These are phyloP conservation scores for Irpex sp. DNA, from an alignment of 1,284 basidiomycete genomes.

Conservation along the genomic window DNA sequence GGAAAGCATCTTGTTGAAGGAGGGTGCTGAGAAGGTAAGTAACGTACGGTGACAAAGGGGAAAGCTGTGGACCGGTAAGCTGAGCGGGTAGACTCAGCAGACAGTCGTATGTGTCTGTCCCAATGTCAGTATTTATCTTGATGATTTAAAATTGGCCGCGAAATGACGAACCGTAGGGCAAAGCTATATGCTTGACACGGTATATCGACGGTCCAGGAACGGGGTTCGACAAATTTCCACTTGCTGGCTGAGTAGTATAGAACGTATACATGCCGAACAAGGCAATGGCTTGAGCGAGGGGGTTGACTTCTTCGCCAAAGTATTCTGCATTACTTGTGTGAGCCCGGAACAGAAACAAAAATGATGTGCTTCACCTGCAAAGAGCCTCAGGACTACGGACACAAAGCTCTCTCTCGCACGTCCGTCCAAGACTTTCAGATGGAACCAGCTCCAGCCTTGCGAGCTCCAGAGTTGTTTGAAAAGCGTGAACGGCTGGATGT, in stretches of 20 bases:
- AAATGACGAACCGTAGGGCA: conserved; percentile 47
- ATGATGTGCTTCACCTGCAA: conserved; percentile 43
- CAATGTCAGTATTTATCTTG: conserved; percentile 2
- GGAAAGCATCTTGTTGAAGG: conserved; percentile 43
- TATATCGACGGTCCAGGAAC: conserved; percentile 36
- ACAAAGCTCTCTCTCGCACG: conserved; percentile 58
- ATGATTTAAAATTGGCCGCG: neutral
- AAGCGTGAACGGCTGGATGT: conserved; percentile 46
- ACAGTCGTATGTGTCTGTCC: conserved; percentile 46
- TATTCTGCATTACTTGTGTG: conserved; percentile 39
- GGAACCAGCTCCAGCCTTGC: conserved; percentile 67
- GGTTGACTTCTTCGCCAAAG: conserved; percentile 39
- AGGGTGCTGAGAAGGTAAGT: conserved; percentile 44
- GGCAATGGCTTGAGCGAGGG: conserved; percentile 47
- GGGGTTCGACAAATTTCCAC: conserved; percentile 33
- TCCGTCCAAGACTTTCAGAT: conserved; percentile 63
- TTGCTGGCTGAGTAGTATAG: conserved; percentile 50
- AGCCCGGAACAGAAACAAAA: neutral
- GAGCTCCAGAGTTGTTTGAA: conserved; percentile 66
- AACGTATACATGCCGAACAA: conserved; percentile 67
- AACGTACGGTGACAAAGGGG: conserved; percentile 42
- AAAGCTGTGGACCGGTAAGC: conserved; percentile 34
- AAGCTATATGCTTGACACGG: conserved; percentile 41
- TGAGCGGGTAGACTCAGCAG: conserved; percentile 41
- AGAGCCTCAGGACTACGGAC: conserved; percentile 50